Evolutionary conservation across 768 basidiomycete genomes (phyloP).

Genomic region (Amylocystis lapponica): DNA sequence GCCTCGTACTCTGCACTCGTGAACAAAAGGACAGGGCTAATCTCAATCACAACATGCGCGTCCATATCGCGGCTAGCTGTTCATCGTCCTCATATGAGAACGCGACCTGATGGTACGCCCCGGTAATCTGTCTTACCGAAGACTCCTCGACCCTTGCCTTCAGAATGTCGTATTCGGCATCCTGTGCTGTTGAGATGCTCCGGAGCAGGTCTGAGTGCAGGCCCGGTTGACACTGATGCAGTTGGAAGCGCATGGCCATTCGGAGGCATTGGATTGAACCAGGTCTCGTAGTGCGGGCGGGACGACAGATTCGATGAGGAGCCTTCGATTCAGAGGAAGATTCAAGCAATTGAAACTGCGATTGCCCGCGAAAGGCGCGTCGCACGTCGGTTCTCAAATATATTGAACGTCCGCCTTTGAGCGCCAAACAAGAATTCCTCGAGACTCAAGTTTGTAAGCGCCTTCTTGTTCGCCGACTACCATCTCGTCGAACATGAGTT

Average conservation of each 20-base stretch:
- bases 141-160: slow-evolving; percentile 56
- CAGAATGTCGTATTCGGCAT: slow-evolving; percentile 39
- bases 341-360: no score
- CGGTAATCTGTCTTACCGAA: slow-evolving; percentile 40
- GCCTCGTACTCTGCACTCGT: slow-evolving; percentile 59
- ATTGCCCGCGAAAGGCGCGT: no score
- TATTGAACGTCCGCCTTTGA: no score
- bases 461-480: slow-evolving; percentile 11
- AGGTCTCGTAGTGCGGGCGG: no score
- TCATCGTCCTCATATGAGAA: background rate
- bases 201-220: no score
- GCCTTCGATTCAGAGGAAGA: no score
- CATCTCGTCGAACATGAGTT: slow-evolving; percentile 38
- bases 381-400: no score
- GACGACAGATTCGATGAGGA: no score
- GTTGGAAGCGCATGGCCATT: no score
- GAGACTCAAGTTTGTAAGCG: background rate
- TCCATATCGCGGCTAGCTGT: slow-evolving; percentile 51
- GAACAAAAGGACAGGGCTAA: slow-evolving; percentile 81
- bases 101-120: background rate
- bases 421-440: no score
- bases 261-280: no score
- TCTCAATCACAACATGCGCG: slow-evolving; percentile 65
- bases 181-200: slow-evolving; percentile 40
- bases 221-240: no score